Evolutionary conservation across 73 alveolate species (phyloP).

Genomic region (Paramecium pentaurelia): DNA sequence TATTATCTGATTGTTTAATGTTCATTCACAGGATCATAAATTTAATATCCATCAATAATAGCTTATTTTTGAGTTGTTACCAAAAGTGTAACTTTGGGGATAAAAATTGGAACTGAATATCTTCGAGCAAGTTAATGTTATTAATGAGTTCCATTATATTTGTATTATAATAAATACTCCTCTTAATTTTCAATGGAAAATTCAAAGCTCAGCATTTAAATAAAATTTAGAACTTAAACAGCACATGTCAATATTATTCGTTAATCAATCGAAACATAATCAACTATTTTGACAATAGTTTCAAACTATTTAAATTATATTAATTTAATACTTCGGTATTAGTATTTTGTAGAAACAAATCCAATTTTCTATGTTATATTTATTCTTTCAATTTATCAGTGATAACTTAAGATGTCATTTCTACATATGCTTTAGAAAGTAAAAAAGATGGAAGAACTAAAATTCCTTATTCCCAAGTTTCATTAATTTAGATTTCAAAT

Average conservation of each 20-base stretch:
- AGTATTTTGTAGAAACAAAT: background rate
- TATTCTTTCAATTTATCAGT: conserved; percentile 1
- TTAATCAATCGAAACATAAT: background rate
- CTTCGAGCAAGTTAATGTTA: background rate
- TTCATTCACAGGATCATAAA: conserved; percentile 23
- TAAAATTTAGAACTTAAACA: background rate
- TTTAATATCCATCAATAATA: background rate
- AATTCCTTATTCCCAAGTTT: background rate
- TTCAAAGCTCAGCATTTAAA: conserved; percentile 8
- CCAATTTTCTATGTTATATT: background rate
- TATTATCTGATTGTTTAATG: background rate
- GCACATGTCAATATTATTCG: background rate
- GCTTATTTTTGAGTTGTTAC: background rate
- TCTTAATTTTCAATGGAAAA: background rate
- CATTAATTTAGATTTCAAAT: background rate
- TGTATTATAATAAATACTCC: background rate
- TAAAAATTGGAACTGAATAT: background rate
- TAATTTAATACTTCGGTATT: background rate
- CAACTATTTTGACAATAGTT: background rate
- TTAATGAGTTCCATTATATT: background rate
- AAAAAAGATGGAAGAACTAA: background rate
- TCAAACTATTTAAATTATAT: background rate
- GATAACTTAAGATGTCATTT: background rate
- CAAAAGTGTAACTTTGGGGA: background rate
- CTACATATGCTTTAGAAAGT: background rate